Percentiles rank a stretch among this genome's conserved stretches.
Conservation (phyloP, 2,329 filamentous ascomycete genomes). For the Clonostachys rosea region DNA sequence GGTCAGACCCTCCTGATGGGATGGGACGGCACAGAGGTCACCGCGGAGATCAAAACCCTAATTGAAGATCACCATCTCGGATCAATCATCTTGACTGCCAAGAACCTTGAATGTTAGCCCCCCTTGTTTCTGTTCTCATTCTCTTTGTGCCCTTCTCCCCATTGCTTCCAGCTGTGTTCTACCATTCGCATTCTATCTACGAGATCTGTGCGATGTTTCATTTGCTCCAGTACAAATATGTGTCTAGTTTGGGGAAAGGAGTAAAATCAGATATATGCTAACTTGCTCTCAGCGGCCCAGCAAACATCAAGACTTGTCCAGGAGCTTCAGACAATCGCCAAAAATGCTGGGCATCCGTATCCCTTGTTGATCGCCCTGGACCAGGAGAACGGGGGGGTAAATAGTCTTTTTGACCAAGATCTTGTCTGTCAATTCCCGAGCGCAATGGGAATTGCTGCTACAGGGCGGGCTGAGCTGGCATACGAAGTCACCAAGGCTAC, state of each 20-base stretch:
- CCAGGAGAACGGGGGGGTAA: constrained; percentile 97
- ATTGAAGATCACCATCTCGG: constrained; percentile 85
- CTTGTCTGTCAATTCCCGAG: constrained; percentile 96
- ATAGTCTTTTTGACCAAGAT: constrained; percentile 92
- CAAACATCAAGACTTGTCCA: constrained; percentile 85
- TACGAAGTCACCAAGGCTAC: constrained; percentile 92
- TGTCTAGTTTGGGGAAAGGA: no score
- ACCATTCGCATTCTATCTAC: no score
- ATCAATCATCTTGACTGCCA: constrained; percentile 78
- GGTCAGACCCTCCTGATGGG: constrained; percentile 79
- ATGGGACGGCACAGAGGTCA: constrained; percentile 81
- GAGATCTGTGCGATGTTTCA: no score
- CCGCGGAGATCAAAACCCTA: constrained; percentile 73
- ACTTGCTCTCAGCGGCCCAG: constrained; percentile 64
- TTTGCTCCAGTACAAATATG: no score
- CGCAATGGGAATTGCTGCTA: constrained; percentile 94
- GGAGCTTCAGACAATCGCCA: constrained; percentile 88
- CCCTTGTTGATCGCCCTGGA: constrained; percentile 88
- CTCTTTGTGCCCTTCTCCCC: no score
- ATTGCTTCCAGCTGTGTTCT: no score
- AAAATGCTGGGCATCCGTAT: constrained; percentile 82
- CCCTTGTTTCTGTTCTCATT: constrained; percentile 3
- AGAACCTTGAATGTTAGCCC: constrained; percentile 71
- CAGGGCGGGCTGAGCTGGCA: constrained; percentile 77
- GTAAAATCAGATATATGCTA: constrained; percentile 6